Percentiles rank a stretch among this genome's conserved stretches.
Evolutionary conservation across 352 stramenopile species (phyloP).

Genomic region (Aphanomyces astaci): DNA sequence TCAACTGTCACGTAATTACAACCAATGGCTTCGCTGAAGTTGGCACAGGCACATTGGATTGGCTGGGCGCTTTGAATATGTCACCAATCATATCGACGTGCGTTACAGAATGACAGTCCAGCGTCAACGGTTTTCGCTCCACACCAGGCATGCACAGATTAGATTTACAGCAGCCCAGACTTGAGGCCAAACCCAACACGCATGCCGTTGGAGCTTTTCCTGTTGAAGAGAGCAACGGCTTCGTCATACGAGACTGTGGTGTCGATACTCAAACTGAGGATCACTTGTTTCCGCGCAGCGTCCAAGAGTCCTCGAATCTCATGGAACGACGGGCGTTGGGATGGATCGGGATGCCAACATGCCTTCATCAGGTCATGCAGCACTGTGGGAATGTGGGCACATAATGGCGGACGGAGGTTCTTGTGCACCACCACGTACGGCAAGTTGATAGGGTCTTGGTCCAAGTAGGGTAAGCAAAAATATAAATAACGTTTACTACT

Average conservation of each 20-base stretch:
- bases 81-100: background rate
- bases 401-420: conserved; percentile 51
- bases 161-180: conserved; percentile 2
- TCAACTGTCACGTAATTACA: background rate
- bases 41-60: background rate
- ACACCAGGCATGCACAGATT: background rate
- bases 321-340: conserved; percentile 48
- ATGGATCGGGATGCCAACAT: conserved; percentile 53
- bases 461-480: conserved; percentile 76
- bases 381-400: conserved; percentile 57
- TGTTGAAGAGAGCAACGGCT: conserved; percentile 7
- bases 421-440: conserved; percentile 70
- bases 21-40: background rate
- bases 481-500: too few species aligned
- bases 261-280: conserved; percentile 47
- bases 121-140: too few species aligned
- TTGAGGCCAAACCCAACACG: conserved; percentile 20
- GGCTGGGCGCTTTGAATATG: background rate
- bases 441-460: conserved; percentile 70
- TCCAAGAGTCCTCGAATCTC: conserved; percentile 52
- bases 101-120: background rate
- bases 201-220: conserved; percentile 12
- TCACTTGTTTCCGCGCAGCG: conserved; percentile 47
- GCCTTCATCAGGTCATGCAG: conserved; percentile 56
- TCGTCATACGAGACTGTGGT: conserved; percentile 37